Evolutionary conservation across 2,329 filamentous ascomycete species (phyloP), one percentile per base, ranked within the genome.

Genomic region (Ophiostoma angusticollis): DNA sequence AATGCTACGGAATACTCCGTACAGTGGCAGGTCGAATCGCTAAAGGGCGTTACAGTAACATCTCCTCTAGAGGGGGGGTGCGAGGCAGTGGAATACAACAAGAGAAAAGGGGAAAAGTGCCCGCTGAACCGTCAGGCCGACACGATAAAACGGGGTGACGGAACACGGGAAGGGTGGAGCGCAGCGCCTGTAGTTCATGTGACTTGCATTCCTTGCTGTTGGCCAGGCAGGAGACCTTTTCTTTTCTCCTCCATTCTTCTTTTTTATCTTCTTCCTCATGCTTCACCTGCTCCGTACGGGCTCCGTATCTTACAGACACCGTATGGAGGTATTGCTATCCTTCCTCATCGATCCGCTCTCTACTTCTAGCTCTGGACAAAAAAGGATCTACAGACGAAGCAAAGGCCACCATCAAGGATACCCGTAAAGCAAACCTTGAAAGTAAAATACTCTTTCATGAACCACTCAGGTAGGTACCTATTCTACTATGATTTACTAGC

Each of bases 51-150:
- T n/a, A n/a, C n/a, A n/a, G n/a, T n/a, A n/a, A n/a, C n/a, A n/a
- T n/a, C n/a, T n/a, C n/a, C n/a, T n/a, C n/a, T n/a, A n/a, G 27
- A 28, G 27, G 6, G 6, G 23, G 23, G 23, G 6, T 6, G 23
- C 23, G 23, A 24, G 6, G 17, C 33, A 31, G 16, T 25, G 31
- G 28, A 28, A 35, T 32, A 42, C 37, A 23, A 32, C 24, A 35
- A 27, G 35, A 37, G 16, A 39, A 46, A 46, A 42, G 37, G 41
- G 45, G 38, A 42, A 45, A 40, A 43, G 43, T 39, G 44, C 43
- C 45, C 45, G 45, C 22, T 45, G 28, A 39, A 45, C 40, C 40
- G 40, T 33, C 43, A 31, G 36, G 29, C 32, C 28, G 27, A 35
- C 6, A 28, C 25, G 32, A 35, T 31, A 7, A 37, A 40, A 47